Evolutionary conservation across 768 basidiomycete species (phyloP).

Genomic region (Cystobasidium tubakii): DNA sequence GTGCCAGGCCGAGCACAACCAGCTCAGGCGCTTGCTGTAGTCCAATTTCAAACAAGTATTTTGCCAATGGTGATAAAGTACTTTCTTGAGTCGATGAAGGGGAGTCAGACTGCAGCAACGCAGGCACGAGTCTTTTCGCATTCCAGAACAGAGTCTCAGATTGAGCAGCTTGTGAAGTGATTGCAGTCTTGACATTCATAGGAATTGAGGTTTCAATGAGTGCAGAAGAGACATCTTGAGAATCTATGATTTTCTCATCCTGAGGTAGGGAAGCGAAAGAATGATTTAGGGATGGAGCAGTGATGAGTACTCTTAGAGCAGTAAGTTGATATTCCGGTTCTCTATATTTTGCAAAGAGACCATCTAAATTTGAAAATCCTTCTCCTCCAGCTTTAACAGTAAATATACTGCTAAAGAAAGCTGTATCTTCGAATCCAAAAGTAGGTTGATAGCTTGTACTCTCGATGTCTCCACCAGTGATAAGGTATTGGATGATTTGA

Average conservation of each 20-base stretch:
- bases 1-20: constrained; percentile 61
- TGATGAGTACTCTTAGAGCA: background rate
- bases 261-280: background rate
- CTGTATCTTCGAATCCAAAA: constrained; percentile 20
- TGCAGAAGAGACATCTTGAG: background rate
- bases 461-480: background rate
- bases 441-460: constrained; percentile 7
- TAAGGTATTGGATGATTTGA: background rate
- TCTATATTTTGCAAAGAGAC: background rate
- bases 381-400: background rate
- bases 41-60: constrained; percentile 89
- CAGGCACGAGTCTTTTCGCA: constrained; percentile 79
- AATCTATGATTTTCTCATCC: background rate
- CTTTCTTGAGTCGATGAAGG: constrained; percentile 57
- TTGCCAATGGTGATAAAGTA: constrained; percentile 60
- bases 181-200: background rate
- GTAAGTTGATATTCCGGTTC: constrained; percentile 14
- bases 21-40: constrained; percentile 89
- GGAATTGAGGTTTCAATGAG: background rate
- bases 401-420: background rate
- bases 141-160: constrained; percentile 72
- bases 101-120: constrained; percentile 72
- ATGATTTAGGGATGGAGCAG: background rate
- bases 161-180: background rate
- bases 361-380: constrained; percentile 13